A percentile compares a stretch with the other conserved stretches of the same genome.
Evolutionary conservation across 2,329 filamentous ascomycete genomes (phyloP).

Genomic region (Penicillium sp.): DNA sequence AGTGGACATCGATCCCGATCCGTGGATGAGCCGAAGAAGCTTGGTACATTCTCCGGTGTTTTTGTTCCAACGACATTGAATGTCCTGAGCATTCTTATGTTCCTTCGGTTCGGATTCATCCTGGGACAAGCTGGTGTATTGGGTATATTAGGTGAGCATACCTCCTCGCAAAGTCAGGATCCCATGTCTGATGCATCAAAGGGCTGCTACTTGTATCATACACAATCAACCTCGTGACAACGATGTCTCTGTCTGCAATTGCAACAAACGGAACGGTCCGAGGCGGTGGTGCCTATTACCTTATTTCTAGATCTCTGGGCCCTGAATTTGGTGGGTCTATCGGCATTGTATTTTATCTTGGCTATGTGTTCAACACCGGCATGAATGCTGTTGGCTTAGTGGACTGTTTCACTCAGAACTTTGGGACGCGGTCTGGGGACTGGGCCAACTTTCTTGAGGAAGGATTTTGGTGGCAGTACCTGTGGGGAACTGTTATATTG

Average conservation of each 20-base stretch:
- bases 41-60: constrained; percentile 74
- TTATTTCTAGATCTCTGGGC: constrained; percentile 80
- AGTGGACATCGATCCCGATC: constrained; percentile 24
- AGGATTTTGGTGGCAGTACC: constrained; percentile 73
- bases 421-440: constrained; percentile 58
- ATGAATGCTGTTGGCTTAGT: constrained; percentile 85
- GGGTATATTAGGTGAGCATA: constrained; percentile 68
- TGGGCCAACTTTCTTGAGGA: constrained; percentile 63
- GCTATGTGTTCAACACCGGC: constrained; percentile 81
- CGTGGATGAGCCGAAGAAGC: constrained; percentile 53
- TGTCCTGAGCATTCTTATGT: constrained; percentile 88
- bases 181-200: constrained; percentile 35
- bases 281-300: constrained; percentile 82
- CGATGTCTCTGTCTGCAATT: constrained; percentile 81
- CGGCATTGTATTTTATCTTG: constrained; percentile 83
- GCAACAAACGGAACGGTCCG: constrained; percentile 87
- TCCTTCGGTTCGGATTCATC: constrained; percentile 81
- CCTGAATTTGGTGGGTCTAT: constrained; percentile 89
- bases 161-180: background rate
- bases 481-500: constrained; percentile 70
- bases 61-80: constrained; percentile 88
- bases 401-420: constrained; percentile 75
- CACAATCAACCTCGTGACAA: constrained; percentile 76
- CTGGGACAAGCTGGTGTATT: constrained; percentile 75
- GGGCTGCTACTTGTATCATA: constrained; percentile 74